Conservation (phyloP, 2,329 filamentous ascomycete species). For the Fusarium circinatum region DNA sequence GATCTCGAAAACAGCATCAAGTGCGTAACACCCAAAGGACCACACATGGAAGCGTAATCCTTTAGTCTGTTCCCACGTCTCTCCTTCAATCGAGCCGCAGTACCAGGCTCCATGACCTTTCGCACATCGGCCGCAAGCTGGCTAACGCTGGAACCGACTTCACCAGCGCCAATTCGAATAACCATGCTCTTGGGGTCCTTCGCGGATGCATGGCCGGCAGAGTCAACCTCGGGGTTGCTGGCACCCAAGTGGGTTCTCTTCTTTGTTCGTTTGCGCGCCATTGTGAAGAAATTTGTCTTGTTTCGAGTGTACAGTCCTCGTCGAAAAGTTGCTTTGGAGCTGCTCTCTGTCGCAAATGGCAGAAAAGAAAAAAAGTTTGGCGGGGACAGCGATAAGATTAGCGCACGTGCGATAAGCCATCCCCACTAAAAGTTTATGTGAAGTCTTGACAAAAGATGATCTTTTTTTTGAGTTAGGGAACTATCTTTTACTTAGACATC, state of each 20-base stretch:
- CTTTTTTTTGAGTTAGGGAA: slow-evolving; percentile 4
- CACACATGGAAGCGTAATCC: slow-evolving; percentile 96
- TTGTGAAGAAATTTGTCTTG: slow-evolving; percentile 51
- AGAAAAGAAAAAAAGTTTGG: slow-evolving; percentile 50
- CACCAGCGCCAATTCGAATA: slow-evolving; percentile 92
- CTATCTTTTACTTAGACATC: not conserved
- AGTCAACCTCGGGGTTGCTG: slow-evolving; percentile 65
- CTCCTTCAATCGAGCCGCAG: slow-evolving; percentile 89
- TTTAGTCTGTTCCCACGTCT: slow-evolving; percentile 86
- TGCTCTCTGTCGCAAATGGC: slow-evolving; percentile 34
- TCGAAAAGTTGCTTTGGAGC: slow-evolving; percentile 16
- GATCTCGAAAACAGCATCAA: slow-evolving; percentile 93
- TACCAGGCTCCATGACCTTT: slow-evolving; percentile 94
- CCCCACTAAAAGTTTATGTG: slow-evolving; percentile 50
- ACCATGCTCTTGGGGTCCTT: slow-evolving; percentile 96
- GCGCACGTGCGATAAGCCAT: slow-evolving; percentile 46
- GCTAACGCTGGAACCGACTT: slow-evolving; percentile 90
- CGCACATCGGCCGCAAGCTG: slow-evolving; percentile 93
- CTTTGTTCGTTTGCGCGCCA: slow-evolving; percentile 86
- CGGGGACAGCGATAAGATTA: slow-evolving; percentile 49
- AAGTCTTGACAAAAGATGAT: not conserved
- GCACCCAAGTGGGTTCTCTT: slow-evolving; percentile 86
- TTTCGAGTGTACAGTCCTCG: not conserved
- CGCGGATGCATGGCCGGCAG: slow-evolving; percentile 69
- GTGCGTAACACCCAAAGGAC: slow-evolving; percentile 91